Evolutionary conservation across 257 asterid species (phyloP), one percentile per base, ranked within the genome.

Genomic region (Penstemon barbatus): DNA sequence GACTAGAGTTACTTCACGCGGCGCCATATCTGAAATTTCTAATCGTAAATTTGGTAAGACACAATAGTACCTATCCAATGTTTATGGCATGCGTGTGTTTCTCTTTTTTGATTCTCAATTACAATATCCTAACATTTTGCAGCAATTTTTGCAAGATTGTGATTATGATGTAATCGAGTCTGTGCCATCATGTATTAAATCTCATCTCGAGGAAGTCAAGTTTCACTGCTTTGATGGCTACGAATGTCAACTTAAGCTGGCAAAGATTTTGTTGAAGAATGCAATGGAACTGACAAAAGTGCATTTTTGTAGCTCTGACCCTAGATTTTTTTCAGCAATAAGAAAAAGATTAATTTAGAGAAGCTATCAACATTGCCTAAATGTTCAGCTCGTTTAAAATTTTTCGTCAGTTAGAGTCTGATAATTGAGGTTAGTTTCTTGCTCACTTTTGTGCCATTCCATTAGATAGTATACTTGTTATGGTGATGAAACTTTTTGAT

Each of bases 151-250:
- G 50, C 6, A 25, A 10, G 70, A 65, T 6, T n/a, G 1, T 38
- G 38, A 15, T 15, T 51, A 55, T 37, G 70, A 38, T 11, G 57
- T n/a, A 33, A 11, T 65, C n/a, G 60, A 50, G 12, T 18, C 8
- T 8, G 38, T 51, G 11, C 70, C 70, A 11, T 37, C 12, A 3
- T 65, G 70, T 51, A 33, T 65, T 50, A 7, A 13, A 53, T 65
- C 50, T 6, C 61, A 65, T 48, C 45, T 65, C 7, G 33, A 51
- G n/a, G 70, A 50, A 51, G 70, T 65, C 60, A 33, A 65, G 70
- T 12, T 65, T 8, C 0, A 33, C 46, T 18, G 15, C 8, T 57
- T 40, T 18, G 25, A 53, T 52, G 60, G 70, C 9, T 39, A n/a
- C 43, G n/a, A 10, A 40, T 33, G 11, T 4, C 59, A 12, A 6